A percentile compares a stretch with the other conserved stretches of the same genome.
Conservation (phyloP, 129 eudicot species). For the Dittrichia graveolens region DNA sequence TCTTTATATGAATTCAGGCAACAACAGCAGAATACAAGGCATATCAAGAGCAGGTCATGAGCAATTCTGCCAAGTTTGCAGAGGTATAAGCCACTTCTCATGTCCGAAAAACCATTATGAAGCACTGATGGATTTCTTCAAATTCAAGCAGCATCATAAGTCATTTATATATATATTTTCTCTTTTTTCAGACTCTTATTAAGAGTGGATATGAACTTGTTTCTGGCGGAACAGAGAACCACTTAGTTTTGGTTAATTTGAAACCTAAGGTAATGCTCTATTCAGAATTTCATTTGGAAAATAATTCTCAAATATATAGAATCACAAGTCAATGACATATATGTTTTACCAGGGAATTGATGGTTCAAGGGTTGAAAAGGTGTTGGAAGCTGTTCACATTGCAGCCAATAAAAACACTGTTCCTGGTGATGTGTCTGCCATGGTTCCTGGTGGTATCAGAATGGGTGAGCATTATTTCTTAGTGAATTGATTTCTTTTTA, state of each 20-base stretch:
- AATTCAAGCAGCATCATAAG: constrained; percentile 7
- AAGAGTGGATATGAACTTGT: constrained; percentile 89
- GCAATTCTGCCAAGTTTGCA: constrained; percentile 83
- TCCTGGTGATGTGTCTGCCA: constrained; percentile 99
- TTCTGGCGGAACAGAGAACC: constrained; percentile 99
- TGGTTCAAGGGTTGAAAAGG: constrained; percentile 98
- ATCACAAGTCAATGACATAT: not conserved
- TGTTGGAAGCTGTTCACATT: constrained; percentile 95
- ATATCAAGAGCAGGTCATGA: constrained; percentile 98
- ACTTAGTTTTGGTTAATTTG: constrained; percentile 88
- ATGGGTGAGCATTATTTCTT: constrained; percentile 57
- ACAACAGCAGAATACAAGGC: constrained; percentile 95
- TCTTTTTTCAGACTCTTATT: constrained; percentile 63
- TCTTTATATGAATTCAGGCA: constrained; percentile 56
- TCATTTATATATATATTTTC: not conserved
- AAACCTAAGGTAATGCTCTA: constrained; percentile 69
- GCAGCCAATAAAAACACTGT: constrained; percentile 97
- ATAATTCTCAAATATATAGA: not conserved
- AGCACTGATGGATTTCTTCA: not conserved
- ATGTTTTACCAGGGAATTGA: constrained; percentile 73
- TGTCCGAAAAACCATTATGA: not conserved
- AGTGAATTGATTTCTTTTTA: not conserved
- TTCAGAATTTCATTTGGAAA: not conserved
- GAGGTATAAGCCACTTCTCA: constrained; percentile 47
- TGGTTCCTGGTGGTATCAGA: constrained; percentile 99